Evolutionary conservation across 805 yeast species (phyloP).

Genomic region (Candida nonsorbophila): DNA sequence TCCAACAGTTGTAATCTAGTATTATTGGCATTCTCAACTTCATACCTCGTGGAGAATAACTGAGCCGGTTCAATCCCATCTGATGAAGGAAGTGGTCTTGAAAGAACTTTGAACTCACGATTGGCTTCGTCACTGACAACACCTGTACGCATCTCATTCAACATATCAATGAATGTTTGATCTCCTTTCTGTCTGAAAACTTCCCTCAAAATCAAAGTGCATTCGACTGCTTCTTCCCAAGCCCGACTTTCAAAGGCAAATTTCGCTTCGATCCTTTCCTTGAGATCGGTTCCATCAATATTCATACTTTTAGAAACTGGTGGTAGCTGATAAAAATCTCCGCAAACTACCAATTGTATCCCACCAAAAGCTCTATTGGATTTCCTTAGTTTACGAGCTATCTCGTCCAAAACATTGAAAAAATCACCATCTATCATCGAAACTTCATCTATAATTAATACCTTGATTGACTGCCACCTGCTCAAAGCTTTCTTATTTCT

Average conservation of each 20-base stretch:
- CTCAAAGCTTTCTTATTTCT: constrained; percentile 43
- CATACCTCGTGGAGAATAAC: constrained; percentile 65
- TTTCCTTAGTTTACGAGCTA: constrained; percentile 49
- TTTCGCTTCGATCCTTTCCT: constrained; percentile 14
- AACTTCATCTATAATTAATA: constrained; percentile 69
- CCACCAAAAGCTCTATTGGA: constrained; percentile 68
- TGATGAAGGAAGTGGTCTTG: constrained; percentile 44
- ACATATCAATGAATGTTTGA: constrained; percentile 61
- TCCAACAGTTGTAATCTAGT: constrained; percentile 42
- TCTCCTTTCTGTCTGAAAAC: constrained; percentile 80
- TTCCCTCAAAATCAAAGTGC: constrained; percentile 54
- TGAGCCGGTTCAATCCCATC: constrained; percentile 71
- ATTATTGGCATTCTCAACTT: constrained; percentile 64
- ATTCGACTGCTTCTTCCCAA: constrained; percentile 56
- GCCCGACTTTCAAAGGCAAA: constrained; percentile 64
- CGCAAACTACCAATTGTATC: constrained; percentile 68
- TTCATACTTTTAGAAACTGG: constrained; percentile 48
- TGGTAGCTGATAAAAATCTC: constrained; percentile 80
- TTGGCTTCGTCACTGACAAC: constrained; percentile 43
- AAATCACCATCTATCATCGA: constrained; percentile 74
- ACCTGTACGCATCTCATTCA: constrained; percentile 71
- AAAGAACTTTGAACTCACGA: constrained; percentile 44
- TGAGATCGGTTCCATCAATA: constrained; percentile 19
- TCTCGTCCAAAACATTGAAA: constrained; percentile 56
- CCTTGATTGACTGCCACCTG: constrained; percentile 55